Conservation (phyloP, 23 red algal species). For the Pyropia haitanensis region DNA sequence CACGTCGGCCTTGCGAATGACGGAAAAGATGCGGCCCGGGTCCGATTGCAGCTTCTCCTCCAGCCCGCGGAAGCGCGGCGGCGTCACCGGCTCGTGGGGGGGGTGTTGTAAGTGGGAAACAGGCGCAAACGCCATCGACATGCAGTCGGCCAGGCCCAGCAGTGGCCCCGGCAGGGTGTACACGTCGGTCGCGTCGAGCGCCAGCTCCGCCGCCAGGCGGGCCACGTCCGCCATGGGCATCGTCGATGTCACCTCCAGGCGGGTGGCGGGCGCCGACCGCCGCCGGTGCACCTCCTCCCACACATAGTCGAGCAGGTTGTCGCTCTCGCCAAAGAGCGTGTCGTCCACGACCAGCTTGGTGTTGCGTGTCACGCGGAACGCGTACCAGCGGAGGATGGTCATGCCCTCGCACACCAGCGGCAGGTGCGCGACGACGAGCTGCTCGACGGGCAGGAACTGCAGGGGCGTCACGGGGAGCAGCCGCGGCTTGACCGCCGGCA, state of each 20-base stretch:
- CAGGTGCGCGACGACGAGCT: constrained; percentile 55
- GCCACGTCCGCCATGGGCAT: constrained; percentile 39
- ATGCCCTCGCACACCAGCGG: constrained; percentile 44
- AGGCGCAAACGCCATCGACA: constrained; percentile 51
- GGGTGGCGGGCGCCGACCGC: constrained; percentile 58
- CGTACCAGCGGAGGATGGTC: constrained; percentile 45
- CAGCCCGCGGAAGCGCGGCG: constrained; percentile 39
- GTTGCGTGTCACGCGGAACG: constrained; percentile 93
- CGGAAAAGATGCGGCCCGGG: constrained; percentile 60
- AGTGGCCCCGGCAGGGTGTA: constrained; percentile 43
- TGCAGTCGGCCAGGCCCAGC: constrained; percentile 68
- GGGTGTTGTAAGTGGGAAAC: constrained; percentile 58
- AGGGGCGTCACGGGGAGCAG: constrained; percentile 42
- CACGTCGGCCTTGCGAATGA: constrained; percentile 69
- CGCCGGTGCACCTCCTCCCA: constrained; percentile 74
- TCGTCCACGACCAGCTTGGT: constrained; percentile 84
- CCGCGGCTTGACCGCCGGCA: constrained; percentile 37
- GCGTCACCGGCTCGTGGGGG: constrained; percentile 47
- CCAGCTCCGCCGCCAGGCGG: constrained; percentile 55
- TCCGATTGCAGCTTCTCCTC: constrained; percentile 41
- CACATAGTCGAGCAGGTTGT: constrained; percentile 74
- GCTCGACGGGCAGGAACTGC: constrained; percentile 50
- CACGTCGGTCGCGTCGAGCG: constrained; percentile 67
- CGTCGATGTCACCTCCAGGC: constrained; percentile 69
- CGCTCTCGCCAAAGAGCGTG: constrained; percentile 41